Percentiles rank a stretch among this genome's conserved stretches.
Conservation (phyloP, 768 basidiomycete genomes). For the Pseudohyphozyma bogoriensis region DNA sequence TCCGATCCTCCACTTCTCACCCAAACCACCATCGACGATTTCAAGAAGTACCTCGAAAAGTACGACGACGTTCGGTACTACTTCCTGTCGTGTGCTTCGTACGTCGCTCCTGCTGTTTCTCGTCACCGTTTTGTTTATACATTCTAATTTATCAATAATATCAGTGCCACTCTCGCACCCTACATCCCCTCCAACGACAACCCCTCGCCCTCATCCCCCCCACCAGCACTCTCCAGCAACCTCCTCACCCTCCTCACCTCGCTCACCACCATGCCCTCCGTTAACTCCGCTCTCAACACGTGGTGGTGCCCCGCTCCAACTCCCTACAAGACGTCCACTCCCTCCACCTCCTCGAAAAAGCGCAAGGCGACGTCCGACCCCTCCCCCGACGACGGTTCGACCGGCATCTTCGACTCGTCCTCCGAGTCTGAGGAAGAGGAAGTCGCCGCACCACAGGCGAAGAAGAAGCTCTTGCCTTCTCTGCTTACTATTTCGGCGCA, state of each 20-base stretch:
- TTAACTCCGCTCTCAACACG: slow-evolving; percentile 54
- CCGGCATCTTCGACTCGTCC: slow-evolving; percentile 47
- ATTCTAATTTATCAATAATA: slow-evolving; percentile 31
- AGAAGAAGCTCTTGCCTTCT: slow-evolving; percentile 64
- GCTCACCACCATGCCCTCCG: slow-evolving; percentile 63
- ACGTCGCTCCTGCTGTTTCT: slow-evolving; percentile 41
- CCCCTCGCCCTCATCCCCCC: slow-evolving; percentile 37
- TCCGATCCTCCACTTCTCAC: slow-evolving; percentile 44
- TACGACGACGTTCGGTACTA: slow-evolving; percentile 81
- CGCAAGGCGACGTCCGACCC: slow-evolving; percentile 27
- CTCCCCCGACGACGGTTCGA: slow-evolving; percentile 41
- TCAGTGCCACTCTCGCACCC: slow-evolving; percentile 29
- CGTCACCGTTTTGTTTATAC: slow-evolving; percentile 33
- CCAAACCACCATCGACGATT: slow-evolving; percentile 59
- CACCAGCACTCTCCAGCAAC: slow-evolving; percentile 37
- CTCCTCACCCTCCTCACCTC: slow-evolving; percentile 57
- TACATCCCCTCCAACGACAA: background rate
- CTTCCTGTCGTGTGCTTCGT: slow-evolving; percentile 61
- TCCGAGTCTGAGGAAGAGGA: slow-evolving; percentile 35
- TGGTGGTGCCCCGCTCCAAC: slow-evolving; percentile 72
- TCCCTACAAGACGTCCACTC: slow-evolving; percentile 32
- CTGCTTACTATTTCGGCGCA: slow-evolving; percentile 52
- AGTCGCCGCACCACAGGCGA: slow-evolving; percentile 5
- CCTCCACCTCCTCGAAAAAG: slow-evolving; percentile 31
- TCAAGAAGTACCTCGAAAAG: slow-evolving; percentile 65